phyloP scores from a whole-genome alignment of 2,329 filamentous ascomycete species.

The Plectosphaerella plurivora region DNA sequence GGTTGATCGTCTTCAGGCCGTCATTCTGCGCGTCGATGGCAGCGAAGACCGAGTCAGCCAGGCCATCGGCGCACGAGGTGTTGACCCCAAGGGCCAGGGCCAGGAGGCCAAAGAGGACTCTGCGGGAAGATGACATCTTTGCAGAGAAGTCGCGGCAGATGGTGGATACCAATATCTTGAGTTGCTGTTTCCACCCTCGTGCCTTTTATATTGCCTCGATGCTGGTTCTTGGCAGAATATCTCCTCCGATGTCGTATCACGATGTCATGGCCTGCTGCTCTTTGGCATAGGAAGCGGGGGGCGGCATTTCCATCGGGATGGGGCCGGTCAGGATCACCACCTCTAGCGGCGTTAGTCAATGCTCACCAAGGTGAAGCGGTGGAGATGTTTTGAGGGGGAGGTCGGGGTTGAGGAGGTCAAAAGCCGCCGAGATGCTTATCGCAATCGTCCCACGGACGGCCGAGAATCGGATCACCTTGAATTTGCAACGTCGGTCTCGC shows the following conservation, averaged over 20 bases:
- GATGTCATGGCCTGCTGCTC: not conserved
- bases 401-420: not conserved
- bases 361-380: not conserved
- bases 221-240: not conserved
- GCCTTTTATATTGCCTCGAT: not conserved
- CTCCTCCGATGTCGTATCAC: not conserved
- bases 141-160: not conserved
- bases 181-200: not conserved
- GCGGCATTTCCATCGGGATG: not conserved
- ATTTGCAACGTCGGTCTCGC: not conserved
- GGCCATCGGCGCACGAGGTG: not conserved
- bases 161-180: not conserved
- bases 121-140: not conserved
- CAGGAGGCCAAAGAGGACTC: not conserved
- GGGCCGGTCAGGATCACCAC: not conserved
- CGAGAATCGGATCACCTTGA: not conserved
- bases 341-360: not conserved
- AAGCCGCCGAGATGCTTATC: not conserved
- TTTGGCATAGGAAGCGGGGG: not conserved
- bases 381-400: not conserved
- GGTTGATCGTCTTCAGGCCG: conserved; percentile 2
- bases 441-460: not conserved
- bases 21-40: conserved; percentile 4
- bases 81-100: not conserved
- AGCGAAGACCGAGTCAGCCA: conserved; percentile 2